Percentiles rank a stretch among this genome's conserved stretches.
phyloP scores from a whole-genome alignment of 345 rosid genomes.

The Cardamine resedifolia region DNA sequence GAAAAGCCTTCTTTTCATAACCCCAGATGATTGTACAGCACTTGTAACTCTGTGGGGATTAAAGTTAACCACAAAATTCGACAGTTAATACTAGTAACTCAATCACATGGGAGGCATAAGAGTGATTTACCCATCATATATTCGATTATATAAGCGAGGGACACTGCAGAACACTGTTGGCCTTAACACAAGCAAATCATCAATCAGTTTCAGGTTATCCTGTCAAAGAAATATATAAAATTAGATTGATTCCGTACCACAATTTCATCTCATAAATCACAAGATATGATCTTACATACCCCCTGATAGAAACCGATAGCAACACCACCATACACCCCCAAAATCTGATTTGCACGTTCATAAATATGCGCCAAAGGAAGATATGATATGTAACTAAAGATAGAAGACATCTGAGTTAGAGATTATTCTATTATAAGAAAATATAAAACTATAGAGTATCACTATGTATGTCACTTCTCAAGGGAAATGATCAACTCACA shows the following conservation, averaged over 20 bases:
- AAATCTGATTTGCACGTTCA: conserved; percentile 74
- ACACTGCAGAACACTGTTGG: conserved; percentile 93
- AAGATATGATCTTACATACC: conserved; percentile 48
- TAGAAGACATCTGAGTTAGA: conserved; percentile 17
- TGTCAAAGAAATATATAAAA: conserved; percentile 37
- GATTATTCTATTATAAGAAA: neutral
- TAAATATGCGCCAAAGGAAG: conserved; percentile 96
- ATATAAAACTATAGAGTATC: neutral
- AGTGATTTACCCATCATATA: conserved; percentile 70
- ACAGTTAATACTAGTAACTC: neutral
- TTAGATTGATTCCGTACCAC: neutral
- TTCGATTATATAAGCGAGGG: conserved; percentile 84
- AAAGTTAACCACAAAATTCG: conserved; percentile 1
- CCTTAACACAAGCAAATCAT: conserved; percentile 75
- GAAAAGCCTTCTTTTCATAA: conserved; percentile 65
- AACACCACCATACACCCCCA: conserved; percentile 55
- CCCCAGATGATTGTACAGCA: conserved; percentile 77
- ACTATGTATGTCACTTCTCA: conserved; percentile 1
- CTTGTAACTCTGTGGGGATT: conserved; percentile 55
- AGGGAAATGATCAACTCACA: conserved; percentile 52
- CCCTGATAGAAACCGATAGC: conserved; percentile 93
- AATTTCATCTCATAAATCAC: conserved; percentile 6
- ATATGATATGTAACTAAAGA: conserved; percentile 75
- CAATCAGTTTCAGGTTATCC: conserved; percentile 83
- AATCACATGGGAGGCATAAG: conserved; percentile 8